Evolutionary conservation across 192 early-diverging fungal species (phyloP).

Genomic region (Helicostylum pulchrum): DNA sequence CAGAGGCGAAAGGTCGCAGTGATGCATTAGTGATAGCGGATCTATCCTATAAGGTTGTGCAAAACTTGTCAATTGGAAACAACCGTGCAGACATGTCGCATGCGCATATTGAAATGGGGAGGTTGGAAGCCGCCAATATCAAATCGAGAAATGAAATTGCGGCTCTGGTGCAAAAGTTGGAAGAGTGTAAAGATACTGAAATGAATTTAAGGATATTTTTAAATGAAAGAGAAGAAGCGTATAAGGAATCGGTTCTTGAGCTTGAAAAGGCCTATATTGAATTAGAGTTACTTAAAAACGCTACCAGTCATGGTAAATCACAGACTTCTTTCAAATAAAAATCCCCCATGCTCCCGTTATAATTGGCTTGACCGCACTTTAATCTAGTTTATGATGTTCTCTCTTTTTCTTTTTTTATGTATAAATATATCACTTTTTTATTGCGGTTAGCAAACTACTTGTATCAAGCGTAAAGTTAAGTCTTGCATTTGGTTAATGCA

Average conservation of each 20-base stretch:
- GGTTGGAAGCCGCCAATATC: constrained; percentile 46
- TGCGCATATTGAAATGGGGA: constrained; percentile 40
- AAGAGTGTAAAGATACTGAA: constrained; percentile 41
- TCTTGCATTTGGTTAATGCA: no score
- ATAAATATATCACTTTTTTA: no score
- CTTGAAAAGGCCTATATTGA: constrained; percentile 46
- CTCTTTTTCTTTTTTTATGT: not conserved
- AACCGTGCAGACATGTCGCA: constrained; percentile 37
- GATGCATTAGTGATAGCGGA: constrained; percentile 31
- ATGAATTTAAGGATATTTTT: constrained; percentile 32
- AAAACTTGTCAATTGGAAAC: constrained; percentile 5
- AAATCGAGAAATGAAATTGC: constrained; percentile 46
- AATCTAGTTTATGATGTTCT: not conserved
- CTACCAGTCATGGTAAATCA: not conserved
- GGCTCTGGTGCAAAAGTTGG: constrained; percentile 35
- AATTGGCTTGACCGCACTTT: not conserved
- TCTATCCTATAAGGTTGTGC: constrained; percentile 12
- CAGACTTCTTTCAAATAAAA: not conserved
- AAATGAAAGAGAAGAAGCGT: constrained; percentile 38
- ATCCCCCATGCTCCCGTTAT: no score
- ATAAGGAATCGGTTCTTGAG: constrained; percentile 33
- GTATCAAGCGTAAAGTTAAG: no score
- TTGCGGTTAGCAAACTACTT: no score
- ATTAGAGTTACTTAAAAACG: constrained; percentile 43
- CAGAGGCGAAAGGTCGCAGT: constrained; percentile 42